Base-by-base conservation (phyloP, 495 filamentous ascomycete species). In the Xylona heveae region DNA sequence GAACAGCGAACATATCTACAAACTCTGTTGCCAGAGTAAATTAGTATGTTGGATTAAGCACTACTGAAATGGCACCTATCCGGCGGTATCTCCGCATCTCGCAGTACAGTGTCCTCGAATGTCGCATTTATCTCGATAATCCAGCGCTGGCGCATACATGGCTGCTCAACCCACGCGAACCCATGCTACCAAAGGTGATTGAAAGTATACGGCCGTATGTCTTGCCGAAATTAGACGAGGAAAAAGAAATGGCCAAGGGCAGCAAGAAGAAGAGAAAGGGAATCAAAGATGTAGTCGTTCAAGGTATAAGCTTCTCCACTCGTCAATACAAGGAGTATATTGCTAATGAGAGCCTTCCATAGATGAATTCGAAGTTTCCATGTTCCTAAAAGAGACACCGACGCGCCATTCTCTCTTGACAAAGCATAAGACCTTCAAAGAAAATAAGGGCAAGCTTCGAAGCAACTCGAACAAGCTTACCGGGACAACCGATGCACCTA, bases 281-380 rank as follows among this genome's bases (percentile, higher is more conserved):
- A 2, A 75, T 84, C 39, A 92, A 88, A 52, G 84, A 93, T 66
- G 75, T 85, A 1, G 71, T 93, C 29, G 55, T 68, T 13, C 58
- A 78, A 64, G 85, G 85, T 88, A 52, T 28, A 54, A 33, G 26
- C 17, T 22, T 19, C 12, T 13, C 8, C 22, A 24, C 44, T 20
- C 10, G 7, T 24, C 7, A 18, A 1, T 4, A 7, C 16, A 16
- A 23, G 16, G 1, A 26, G 16, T 20, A 23, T 28, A 34, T 12
- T 26, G 19, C 24, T 32, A 17, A 20, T 27, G 17, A 6, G 9
- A 13, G 22, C n/a, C n/a, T 13, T 19, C 33, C 12, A 22, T 47
- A 90, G 88, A 93, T 57, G 84, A 90, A 31, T 97, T 94, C 44
- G 83, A 94, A 47, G 78, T 92, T 24, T 74, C 79, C 12, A 71